Base-by-base conservation (phyloP, 495 filamentous ascomycete genomes). In the Aspergillus leporis region DNA sequence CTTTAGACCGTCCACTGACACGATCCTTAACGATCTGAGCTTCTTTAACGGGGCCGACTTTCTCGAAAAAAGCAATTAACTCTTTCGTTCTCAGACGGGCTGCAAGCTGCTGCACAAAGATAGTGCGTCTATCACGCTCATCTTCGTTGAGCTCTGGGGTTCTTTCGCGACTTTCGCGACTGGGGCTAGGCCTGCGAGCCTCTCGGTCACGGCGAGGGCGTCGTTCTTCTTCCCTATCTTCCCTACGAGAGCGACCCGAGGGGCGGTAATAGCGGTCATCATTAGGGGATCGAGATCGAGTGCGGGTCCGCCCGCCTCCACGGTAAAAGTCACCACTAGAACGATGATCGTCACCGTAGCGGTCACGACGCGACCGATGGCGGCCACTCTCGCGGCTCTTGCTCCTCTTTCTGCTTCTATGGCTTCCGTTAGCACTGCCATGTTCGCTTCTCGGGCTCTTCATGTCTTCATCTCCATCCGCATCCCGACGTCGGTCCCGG, bases 1-100 rank as follows among this genome's bases (percentile, higher is more conserved):
- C 94, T 84, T 99, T 99, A 21, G 92, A 97, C 73, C 95, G 89
- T 61, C 92, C 91, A 75, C 91, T 96, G 55, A 98, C 91, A 58
- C 95, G 83, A 66, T 99, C 95, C 78, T 97, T 98, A n/a, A 99
- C 95, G 66, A 99, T 98, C 75, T 97, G 94, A 53, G 95, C 95
- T 74, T 98, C 95, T 66, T 93, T 95, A 25, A 99, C 94, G 31
- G 91, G 89, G 64, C 95, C 95, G 67, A 93, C 90, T 76, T 93
- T 93, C 74, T 96, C 91, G 70, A 99, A 99, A 71, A 99, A 99
- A 56, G 84, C 84, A 74, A 93, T 91, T 53, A 99, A 82, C 70
- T 99, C 92, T 68, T 91, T 93, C 54, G 91, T 94, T 60, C 92
- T 87, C 57, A 98, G 81, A 65, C 94, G 91, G 53, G 90, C 91